phyloP scores from a whole-genome alignment of 495 filamentous ascomycete genomes.

The Aspergillus egyptiacus region DNA sequence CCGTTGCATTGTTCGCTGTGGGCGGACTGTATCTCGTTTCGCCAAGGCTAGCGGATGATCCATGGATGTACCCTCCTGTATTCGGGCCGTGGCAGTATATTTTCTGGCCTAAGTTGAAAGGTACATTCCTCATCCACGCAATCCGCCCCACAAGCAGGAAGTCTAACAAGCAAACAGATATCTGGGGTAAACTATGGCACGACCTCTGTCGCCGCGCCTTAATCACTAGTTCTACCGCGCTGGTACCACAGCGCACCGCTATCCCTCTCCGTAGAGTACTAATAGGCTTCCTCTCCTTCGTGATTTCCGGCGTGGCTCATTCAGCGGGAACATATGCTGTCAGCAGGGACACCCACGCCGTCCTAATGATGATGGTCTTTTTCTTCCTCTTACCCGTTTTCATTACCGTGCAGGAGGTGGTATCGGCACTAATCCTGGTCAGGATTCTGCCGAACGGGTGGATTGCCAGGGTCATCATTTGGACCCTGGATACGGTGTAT shows the following conservation, averaged over 20 bases:
- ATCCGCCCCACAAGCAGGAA: background rate
- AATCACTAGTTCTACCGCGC: conserved; percentile 5
- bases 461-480: conserved; percentile 50
- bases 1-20: conserved; percentile 7
- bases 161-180: conserved; percentile 4
- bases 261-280: background rate
- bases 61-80: conserved; percentile 21
- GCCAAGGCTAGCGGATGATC: conserved; percentile 5
- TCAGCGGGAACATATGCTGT: conserved; percentile 15
- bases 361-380: conserved; percentile 18
- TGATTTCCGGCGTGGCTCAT: conserved; percentile 13
- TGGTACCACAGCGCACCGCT: background rate
- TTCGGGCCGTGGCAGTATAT: conserved; percentile 14
- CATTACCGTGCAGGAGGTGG: conserved; percentile 12
- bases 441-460: background rate
- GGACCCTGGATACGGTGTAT: conserved; percentile 40
- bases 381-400: conserved; percentile 16
- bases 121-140: background rate
- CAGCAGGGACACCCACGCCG: conserved; percentile 2
- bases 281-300: conserved; percentile 11
- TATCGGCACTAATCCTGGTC: background rate
- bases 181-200: conserved; percentile 22
- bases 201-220: conserved; percentile 18
- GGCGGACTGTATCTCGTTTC: conserved; percentile 4
- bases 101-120: conserved; percentile 11